Base-by-base conservation (phyloP, 176 grass and related monocot genomes). In the Lolium rigidum region DNA sequence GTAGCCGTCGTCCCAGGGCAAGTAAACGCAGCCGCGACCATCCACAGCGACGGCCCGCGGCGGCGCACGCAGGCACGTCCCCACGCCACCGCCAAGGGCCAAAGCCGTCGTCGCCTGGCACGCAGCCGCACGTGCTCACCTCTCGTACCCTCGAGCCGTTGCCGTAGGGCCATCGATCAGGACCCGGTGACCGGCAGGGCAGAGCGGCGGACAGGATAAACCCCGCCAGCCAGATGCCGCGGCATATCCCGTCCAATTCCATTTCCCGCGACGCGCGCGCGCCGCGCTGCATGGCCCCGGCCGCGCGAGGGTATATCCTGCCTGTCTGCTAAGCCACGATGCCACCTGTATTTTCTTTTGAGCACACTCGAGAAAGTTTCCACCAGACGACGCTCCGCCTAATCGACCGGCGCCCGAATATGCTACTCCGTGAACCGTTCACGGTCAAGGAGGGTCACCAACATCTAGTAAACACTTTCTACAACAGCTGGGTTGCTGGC, bases 11-110 rank as follows among this genome's bases (percentile, higher is more conserved):
- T 41, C 39, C 39, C 5, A 41, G 5, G 41, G 41, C 41, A 43
- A 43, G 41, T 43, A 43, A 43, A 43, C 41, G 41, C 41, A 43
- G 41, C 41, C 6, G 41, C 82, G 76, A 84, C 10, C 31, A 35
- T 35, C 2, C 31, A 35, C 31, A 35, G 31, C 82, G 76, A 84
- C 10, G 76, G 11, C 66, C 28, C 79, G 49, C 74, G 74, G 63
- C 48, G 61, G 21, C 79, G 57, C 11, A 0, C 20, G 2, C 21
- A 3, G 12, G 20, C 43, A 1, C 17, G 31, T 35, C 31, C 31
- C 31, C 31, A 35, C 31, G 31, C 31, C 31, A 11, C 4, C 78
- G 83, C 86, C 77, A 86, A 89, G 86, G 39, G 86, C 90, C 41
- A 43, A 43, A 43, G 41, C 41, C 41, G 47, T 35, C 31, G 31